A percentile compares a stretch with the other conserved stretches of the same genome.
These are phyloP conservation scores for Ustilago cynodontis DNA, from an alignment of 1,284 basidiomycete genomes.

Conservation along the genomic window DNA sequence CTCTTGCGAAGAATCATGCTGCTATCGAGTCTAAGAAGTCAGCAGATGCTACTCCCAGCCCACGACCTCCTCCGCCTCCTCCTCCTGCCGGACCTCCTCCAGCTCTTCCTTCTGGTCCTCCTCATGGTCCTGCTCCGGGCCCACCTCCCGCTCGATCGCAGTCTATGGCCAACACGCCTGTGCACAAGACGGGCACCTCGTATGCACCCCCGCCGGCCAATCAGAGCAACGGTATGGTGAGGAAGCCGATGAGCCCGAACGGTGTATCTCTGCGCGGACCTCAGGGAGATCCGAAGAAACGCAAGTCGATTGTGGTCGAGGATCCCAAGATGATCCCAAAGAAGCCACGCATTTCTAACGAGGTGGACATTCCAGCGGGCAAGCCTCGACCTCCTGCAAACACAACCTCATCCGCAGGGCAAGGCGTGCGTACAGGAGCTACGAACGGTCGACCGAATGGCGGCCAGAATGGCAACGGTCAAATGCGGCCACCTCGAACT, in stretches of 20 bases:
- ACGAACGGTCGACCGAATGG: constrained; percentile 11
- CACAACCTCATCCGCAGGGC: not conserved
- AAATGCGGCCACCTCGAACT: constrained; percentile 20
- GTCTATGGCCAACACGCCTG: constrained; percentile 7
- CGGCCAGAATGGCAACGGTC: constrained; percentile 9
- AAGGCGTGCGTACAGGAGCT: not conserved
- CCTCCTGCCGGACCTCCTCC: not conserved
- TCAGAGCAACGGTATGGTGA: not conserved
- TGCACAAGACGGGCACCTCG: constrained; percentile 9
- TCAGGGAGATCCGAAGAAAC: constrained; percentile 31
- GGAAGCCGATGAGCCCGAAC: constrained; percentile 9
- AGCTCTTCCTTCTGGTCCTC: constrained; percentile 9
- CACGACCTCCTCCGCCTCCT: too few species aligned
- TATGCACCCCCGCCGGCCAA: constrained; percentile 22
- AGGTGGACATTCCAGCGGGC: constrained; percentile 9
- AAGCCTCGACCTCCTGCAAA: constrained; percentile 7
- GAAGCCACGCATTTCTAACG: constrained; percentile 33
- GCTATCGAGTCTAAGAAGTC: constrained; percentile 20
- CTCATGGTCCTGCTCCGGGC: not conserved
- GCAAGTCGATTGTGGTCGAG: constrained; percentile 39
- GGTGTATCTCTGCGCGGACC: constrained; percentile 8
- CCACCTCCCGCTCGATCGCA: constrained; percentile 7
- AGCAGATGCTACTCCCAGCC: not conserved
- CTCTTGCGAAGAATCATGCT: constrained; percentile 33
- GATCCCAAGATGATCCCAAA: constrained; percentile 30